These are phyloP conservation scores for Exophiala xenobiotica DNA, from an alignment of 2,329 filamentous ascomycete genomes.

Conservation along the genomic window DNA sequence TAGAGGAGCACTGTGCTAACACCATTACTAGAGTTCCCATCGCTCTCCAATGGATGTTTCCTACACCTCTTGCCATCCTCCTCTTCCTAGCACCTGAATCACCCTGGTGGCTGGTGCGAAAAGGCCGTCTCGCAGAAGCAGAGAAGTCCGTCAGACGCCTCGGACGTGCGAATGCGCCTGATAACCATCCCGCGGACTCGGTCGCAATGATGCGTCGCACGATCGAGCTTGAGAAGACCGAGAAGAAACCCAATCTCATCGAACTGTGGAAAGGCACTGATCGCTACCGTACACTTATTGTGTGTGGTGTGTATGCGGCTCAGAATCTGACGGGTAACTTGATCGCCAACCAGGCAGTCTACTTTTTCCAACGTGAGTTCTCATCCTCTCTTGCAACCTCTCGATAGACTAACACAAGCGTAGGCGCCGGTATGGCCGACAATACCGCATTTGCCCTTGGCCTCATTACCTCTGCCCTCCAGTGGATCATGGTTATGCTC, in stretches of 20 bases:
- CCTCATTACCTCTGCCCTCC: constrained; percentile 64
- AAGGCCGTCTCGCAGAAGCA: constrained; percentile 47
- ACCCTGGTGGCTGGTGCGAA: constrained; percentile 57
- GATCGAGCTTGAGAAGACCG: constrained; percentile 36
- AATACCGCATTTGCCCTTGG: constrained; percentile 61
- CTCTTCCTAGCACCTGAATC: constrained; percentile 54
- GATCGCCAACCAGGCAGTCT: constrained; percentile 63
- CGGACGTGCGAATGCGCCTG: constrained; percentile 42
- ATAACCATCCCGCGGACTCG: constrained; percentile 37
- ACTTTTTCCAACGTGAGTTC: constrained; percentile 52
- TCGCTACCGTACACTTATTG: constrained; percentile 35
- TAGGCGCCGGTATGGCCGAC: constrained; percentile 60
- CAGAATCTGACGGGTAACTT: constrained; percentile 60
- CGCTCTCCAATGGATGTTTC: constrained; percentile 60
- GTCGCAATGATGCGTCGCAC: constrained; percentile 39
- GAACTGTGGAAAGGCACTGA: constrained; percentile 38
- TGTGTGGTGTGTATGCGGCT: constrained; percentile 36
- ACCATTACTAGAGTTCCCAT: constrained; percentile 49
- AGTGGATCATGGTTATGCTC: constrained; percentile 62
- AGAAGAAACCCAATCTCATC: constrained; percentile 32
- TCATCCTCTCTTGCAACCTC: constrained; percentile 17
- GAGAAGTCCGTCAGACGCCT: constrained; percentile 51
- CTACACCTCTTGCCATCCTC: constrained; percentile 55
- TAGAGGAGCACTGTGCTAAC: constrained; percentile 36
- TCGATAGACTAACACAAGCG: constrained; percentile 34